Base-by-base conservation (phyloP, 306 rosid species). In the Pyrus bretschneideri region DNA sequence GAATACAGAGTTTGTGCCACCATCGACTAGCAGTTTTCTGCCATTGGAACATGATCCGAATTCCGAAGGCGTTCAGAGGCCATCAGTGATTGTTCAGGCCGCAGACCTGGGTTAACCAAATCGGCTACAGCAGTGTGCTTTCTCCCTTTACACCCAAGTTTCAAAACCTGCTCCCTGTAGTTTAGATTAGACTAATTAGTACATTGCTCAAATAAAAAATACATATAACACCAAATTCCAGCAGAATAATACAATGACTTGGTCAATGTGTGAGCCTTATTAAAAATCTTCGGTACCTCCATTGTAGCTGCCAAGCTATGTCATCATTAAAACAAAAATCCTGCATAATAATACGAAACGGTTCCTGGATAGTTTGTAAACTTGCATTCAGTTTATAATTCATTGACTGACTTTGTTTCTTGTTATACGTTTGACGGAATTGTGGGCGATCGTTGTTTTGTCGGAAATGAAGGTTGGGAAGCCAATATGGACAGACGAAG, bases 401-500 rank as follows among this genome's bases (percentile, higher is more conserved):
- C 38, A 57, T 71, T 35, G 54, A 72, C 76, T 54, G 19, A 5
- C 38, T 46, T 42, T 0, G 9, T 73, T 63, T 67, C 68, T 68
- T 25, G 21, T 54, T 18, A 54, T 54, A 54, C 51, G 40, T 9
- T 5, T 21, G 11, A 9, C 29, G 7, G 46, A 46, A 12, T 59
- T 74, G 51, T 62, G 13, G 22, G 4, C 8, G 5, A 30, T 23
- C 19, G 11, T 62, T 51, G 4, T 10, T 79, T 38, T 21, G 17
- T 14, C 49, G 78, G 65, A 51, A 35, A 51, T 70, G 69, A 75
- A 90, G 92, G 92, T 2, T 90, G 96, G 96, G 91, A 83, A 40
- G 96, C 86, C 69, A 90, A 88, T 80, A 1, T 79, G 83, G 91
- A 76, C 51, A 85, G 91, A 78, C 88, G 76, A 61, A 77, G 78